These are phyloP conservation scores for Ophiostoma australiae DNA, from an alignment of 2,329 filamentous ascomycete genomes.

Conservation along the genomic window DNA sequence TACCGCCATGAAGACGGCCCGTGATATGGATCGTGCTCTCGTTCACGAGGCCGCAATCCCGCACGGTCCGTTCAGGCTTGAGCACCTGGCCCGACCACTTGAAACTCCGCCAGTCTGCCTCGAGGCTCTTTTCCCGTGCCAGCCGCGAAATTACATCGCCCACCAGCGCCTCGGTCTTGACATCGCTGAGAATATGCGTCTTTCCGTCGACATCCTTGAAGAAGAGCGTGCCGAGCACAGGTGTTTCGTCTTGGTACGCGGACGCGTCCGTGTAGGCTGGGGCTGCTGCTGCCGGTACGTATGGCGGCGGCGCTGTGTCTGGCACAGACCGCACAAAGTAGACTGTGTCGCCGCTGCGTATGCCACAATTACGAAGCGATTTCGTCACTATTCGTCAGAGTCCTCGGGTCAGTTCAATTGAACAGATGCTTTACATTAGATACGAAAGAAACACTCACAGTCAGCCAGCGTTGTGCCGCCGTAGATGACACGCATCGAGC, in stretches of 20 bases:
- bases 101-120: constrained; percentile 19
- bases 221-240: constrained; percentile 15
- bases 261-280: no score
- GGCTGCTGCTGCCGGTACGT: neutral
- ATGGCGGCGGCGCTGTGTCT: constrained; percentile 14
- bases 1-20: no score
- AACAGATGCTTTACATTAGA: no score
- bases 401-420: no score
- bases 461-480: no score
- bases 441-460: no score
- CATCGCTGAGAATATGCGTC: neutral
- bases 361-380: neutral
- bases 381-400: no score
- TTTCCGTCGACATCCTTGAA: constrained; percentile 18
- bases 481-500: no score
- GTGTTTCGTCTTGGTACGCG: neutral
- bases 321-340: constrained; percentile 21
- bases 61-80: constrained; percentile 12
- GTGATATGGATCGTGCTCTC: constrained; percentile 23
- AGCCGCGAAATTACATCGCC: constrained; percentile 10
- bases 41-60: constrained; percentile 22
- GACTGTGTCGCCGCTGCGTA: constrained; percentile 17
- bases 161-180: neutral
- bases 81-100: constrained; percentile 20
- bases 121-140: constrained; percentile 15